Evolutionary conservation across 2,329 filamentous ascomycete species (phyloP), one percentile per base, ranked within the genome.

Genomic region (Decorospora gaudefroyi): DNA sequence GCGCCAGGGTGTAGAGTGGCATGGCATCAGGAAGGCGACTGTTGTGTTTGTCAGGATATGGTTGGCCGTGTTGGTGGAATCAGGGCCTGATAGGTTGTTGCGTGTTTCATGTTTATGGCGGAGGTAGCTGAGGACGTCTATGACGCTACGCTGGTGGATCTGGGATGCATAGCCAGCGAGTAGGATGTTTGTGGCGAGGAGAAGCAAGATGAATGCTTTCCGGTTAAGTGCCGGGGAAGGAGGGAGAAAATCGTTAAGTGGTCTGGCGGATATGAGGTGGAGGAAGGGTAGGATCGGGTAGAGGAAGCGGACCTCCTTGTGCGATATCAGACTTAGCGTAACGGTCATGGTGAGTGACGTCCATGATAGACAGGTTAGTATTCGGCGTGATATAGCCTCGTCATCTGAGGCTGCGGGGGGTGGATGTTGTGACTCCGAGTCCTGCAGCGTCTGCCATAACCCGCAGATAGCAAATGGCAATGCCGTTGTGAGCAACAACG

Each of bases 241-340:
- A 37, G 55, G 71, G 67, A 92, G 90, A 73, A 88, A 90, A 6
- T 75, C 69, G 2, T 81, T 75, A 11, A 88, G 72, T 2, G 83
- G 78, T 0, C 83, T 80, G 0, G 90, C 89, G 1, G 88, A 83
- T 26, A 97, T 76, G 51, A 96, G 75, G 66, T 93, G 89, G 5
- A 99, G 79, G n/a, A 85, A 79, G 1, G 93, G 92, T 1, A 97
- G 79, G 12, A 99, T 79, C 1, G 93, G 92, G 62, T 95, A 96
- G 56, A 97, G 88, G 75, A 99, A 99, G 62, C 93, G 89, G 59
- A 96, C 88, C 77, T 99, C 93, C 70, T 99, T 99, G 74, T 99
- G 93, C 1, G 90, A 84, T 55, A 97, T 88, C 32, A 88, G 65
- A 1, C 89, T 95, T 22, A 97, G 78, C 1, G 73, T 66, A 7